Evolutionary conservation across 352 stramenopile genomes (phyloP).

Genomic region (Globisporangium spiculum): DNA sequence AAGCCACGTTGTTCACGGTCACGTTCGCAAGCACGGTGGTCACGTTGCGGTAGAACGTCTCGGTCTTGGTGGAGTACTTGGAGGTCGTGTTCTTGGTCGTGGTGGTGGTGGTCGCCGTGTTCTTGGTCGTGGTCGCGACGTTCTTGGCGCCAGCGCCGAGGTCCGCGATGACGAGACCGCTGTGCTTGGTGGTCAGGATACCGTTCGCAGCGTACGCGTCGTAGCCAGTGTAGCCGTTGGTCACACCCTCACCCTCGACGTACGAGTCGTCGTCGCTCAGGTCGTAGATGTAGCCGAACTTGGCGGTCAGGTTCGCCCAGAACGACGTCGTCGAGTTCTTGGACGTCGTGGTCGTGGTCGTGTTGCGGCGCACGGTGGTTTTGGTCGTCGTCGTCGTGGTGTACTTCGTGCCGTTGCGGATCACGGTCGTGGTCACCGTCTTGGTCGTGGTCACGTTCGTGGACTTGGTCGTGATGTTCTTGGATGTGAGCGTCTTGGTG

Average conservation of each 20-base stretch:
- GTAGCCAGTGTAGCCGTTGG: constrained; percentile 53
- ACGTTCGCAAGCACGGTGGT: constrained; percentile 39
- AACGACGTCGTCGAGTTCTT: constrained; percentile 29
- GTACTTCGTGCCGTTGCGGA: constrained; percentile 52
- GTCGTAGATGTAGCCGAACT: constrained; percentile 44
- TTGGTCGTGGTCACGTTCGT: constrained; percentile 45
- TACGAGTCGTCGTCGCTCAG: constrained; percentile 38
- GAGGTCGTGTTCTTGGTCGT: constrained; percentile 25
- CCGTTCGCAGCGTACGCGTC: constrained; percentile 30
- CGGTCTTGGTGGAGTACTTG: constrained; percentile 21
- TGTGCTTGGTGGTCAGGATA: constrained; percentile 53
- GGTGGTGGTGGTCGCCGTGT: constrained; percentile 13
- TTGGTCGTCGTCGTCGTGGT: constrained; percentile 53
- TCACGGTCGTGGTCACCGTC: constrained; percentile 39
- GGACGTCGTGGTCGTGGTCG: constrained; percentile 24
- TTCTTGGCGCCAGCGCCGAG: constrained; percentile 15
- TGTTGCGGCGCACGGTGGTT: constrained; percentile 31
- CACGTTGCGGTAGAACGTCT: constrained; percentile 35
- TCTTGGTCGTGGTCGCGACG: constrained; percentile 13
- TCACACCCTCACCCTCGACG: constrained; percentile 32
- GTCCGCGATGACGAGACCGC: constrained; percentile 43
- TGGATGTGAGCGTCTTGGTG: constrained; percentile 30
- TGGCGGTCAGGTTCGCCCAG: constrained; percentile 31
- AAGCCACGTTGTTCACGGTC: constrained; percentile 33
- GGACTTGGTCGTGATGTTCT: constrained; percentile 39